Base-by-base conservation (phyloP, 106 monocot species). In the Allium cepa region DNA sequence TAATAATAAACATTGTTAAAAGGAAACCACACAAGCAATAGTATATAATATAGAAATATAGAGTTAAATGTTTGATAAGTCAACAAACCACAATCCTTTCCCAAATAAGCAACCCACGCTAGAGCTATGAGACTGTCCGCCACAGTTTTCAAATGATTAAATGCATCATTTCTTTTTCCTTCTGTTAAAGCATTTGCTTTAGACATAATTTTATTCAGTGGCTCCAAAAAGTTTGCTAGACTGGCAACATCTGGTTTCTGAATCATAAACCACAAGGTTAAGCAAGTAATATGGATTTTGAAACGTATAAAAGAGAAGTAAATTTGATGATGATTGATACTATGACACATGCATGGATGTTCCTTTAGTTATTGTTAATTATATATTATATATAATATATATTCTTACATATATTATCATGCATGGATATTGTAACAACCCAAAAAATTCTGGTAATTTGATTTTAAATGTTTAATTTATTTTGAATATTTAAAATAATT, bases 41-140 rank as follows among this genome's bases (percentile, higher is more conserved):
- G 56, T 0, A 22, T 22, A 22, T 22, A 22, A 22, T 22, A 22
- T 22, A 22, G 22, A 2, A 67, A 63, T 57, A 11, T 16, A 69
- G 27, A 72, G 60, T 8, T 0, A 13, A 52, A 4, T 17, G 4
- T 2, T 49, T 46, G 46, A 27, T 22, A 11, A 50, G 27, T 10
- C 67, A 1, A 80, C 96, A 61, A 67, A 99, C 97, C 92, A 60
- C 84, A 87, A 60, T 92, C 89, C 77, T 99, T 99, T 71, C 92
- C 97, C 56, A 82, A 83, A 73, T 86, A 99, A 47, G 89, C 97
- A 72, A 99, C 77, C 97, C 97, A 99, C 0, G 81, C 89, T 69
- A 99, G 72, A 72, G 97, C 89, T 66, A 81, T 70, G 15, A 92
- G 86, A 81, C 97, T 92, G 71, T 92, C 97, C 50, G 89, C 82